phyloP scores from a whole-genome alignment of 768 basidiomycete species.

The Termitomyces bulborhizus region DNA sequence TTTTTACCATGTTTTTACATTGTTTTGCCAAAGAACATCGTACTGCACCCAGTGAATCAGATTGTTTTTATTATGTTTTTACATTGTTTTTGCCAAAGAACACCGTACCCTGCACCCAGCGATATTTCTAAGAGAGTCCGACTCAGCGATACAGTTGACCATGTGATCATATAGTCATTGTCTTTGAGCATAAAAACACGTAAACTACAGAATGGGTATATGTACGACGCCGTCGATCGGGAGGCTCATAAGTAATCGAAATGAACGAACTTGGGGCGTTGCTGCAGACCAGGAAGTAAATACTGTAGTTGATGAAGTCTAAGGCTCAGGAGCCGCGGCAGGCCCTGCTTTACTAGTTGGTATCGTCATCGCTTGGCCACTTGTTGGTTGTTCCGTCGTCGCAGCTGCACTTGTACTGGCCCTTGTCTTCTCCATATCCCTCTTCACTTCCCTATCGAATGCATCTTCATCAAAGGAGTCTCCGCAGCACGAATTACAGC shows the following conservation, averaged over 20 bases:
- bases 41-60: no score
- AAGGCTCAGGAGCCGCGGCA: not conserved
- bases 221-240: not conserved
- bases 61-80: no score
- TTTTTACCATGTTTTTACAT: no score
- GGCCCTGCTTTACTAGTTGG: not conserved
- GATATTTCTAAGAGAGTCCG: no score
- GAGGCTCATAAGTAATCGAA: not conserved
- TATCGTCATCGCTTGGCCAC: conserved; percentile 7
- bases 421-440: conserved; percentile 30
- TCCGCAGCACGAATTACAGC: conserved; percentile 39
- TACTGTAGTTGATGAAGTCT: not conserved
- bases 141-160: no score
- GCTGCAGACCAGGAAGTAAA: not conserved
- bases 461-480: conserved; percentile 40
- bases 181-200: no score
- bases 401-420: conserved; percentile 17
- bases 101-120: no score
- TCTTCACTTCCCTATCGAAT: conserved; percentile 34
- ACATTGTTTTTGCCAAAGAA: no score
- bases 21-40: no score
- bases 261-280: no score
- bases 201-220: not conserved
- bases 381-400: conserved; percentile 18
- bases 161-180: no score